A percentile compares a stretch with the other conserved stretches of the same genome.
phyloP scores from a whole-genome alignment of 1,284 basidiomycete genomes.

The Wolfiporia cocos region DNA sequence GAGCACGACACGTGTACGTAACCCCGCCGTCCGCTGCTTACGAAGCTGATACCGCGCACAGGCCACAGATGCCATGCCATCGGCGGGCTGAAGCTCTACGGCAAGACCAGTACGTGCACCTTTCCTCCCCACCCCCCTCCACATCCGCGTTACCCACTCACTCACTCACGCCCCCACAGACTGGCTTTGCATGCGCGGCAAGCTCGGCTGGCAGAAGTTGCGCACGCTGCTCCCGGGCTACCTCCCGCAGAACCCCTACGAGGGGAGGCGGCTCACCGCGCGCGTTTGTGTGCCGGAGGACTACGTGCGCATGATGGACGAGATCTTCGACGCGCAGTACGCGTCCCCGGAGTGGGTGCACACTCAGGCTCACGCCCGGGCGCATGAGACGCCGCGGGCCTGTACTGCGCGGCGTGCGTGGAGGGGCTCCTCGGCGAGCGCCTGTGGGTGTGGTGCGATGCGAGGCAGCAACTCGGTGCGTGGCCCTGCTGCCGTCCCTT shows the following conservation, averaged over 20 bases:
- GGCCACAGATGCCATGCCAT: constrained; percentile 16
- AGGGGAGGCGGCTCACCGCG: constrained; percentile 3
- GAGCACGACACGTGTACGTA: constrained; percentile 8
- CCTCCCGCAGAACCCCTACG: constrained; percentile 13
- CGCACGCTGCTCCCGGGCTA: constrained; percentile 12
- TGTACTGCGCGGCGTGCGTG: too few species aligned
- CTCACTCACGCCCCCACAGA: too few species aligned
- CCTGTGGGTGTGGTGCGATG: too few species aligned
- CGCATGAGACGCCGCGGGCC: too few species aligned
- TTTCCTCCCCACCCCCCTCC: background rate
- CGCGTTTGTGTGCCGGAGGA: too few species aligned
- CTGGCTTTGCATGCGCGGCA: constrained; percentile 15
- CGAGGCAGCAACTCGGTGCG: too few species aligned
- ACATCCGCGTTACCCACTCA: background rate
- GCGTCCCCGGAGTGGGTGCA: too few species aligned
- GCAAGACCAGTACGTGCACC: constrained; percentile 15
- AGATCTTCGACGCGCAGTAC: constrained; percentile 19
- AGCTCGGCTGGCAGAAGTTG: constrained; percentile 5
- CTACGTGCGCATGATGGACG: constrained; percentile 5
- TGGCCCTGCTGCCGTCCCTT: too few species aligned
- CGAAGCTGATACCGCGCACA: too few species aligned
- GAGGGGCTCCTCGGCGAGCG: too few species aligned
- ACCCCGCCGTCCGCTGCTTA: background rate
- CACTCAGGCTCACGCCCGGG: too few species aligned
- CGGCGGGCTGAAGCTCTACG: constrained; percentile 15